Evolutionary conservation across 2,329 filamentous ascomycete genomes (phyloP).

Genomic region (Phoma sp.): DNA sequence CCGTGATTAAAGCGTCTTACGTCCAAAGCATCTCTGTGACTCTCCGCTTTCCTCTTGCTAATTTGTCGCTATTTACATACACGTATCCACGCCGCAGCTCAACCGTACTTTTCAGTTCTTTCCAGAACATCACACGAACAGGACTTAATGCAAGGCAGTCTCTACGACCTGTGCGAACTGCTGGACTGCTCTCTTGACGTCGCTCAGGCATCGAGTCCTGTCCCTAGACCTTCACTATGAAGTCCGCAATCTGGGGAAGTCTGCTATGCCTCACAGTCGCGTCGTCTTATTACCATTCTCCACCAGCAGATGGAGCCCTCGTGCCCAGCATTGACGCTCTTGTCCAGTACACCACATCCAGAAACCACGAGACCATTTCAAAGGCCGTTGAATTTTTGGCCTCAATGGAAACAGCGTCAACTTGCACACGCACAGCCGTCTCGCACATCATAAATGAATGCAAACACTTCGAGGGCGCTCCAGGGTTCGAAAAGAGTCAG

Average conservation of each 20-base stretch:
- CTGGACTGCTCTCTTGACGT: no score
- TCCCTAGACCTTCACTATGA: neutral
- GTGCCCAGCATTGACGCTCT: conserved; percentile 26
- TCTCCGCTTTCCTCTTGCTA: neutral
- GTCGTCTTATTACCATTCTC: conserved; percentile 23
- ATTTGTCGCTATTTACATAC: no score
- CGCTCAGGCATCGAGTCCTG: no score
- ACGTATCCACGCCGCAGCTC: no score
- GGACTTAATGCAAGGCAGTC: no score
- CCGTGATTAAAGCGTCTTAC: neutral
- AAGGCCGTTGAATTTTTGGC: conserved; percentile 33
- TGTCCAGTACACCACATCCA: conserved; percentile 29
- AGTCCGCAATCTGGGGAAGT: neutral
- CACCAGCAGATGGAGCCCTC: conserved; percentile 18
- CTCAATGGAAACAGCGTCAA: conserved; percentile 31
- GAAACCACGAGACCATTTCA: conserved; percentile 31
- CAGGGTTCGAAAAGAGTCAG: conserved; percentile 32
- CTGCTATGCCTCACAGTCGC: conserved; percentile 1
- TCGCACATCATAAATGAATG: conserved; percentile 61
- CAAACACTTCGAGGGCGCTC: conserved; percentile 52
- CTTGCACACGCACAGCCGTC: conserved; percentile 61
- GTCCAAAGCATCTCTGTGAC: neutral
- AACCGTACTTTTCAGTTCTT: no score
- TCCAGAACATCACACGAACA: no score
- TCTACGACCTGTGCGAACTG: no score